These are phyloP conservation scores for Venturia aucupariae DNA, from an alignment of 2,329 filamentous ascomycete genomes.

Conservation along the genomic window DNA sequence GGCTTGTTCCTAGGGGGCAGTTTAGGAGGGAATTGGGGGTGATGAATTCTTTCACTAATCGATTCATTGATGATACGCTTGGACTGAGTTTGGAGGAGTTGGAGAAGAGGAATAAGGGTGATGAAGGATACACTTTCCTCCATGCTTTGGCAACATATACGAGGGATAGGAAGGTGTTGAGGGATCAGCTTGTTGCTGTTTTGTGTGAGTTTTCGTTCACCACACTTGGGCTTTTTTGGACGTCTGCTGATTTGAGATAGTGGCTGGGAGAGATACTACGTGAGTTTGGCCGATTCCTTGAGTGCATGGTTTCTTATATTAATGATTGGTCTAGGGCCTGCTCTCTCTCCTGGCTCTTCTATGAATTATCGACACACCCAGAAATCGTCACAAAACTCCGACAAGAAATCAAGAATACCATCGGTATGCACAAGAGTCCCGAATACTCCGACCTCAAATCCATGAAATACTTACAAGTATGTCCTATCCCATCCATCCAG, in stretches of 20 bases:
- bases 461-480: constrained; percentile 64
- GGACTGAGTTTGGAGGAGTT: constrained; percentile 62
- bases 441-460: constrained; percentile 76
- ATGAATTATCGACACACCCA: constrained; percentile 68
- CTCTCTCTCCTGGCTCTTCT: constrained; percentile 72
- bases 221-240: too few species aligned
- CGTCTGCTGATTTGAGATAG: constrained; percentile 18
- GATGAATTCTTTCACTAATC: constrained; percentile 67
- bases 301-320: too few species aligned
- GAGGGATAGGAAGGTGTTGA: constrained; percentile 55
- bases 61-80: constrained; percentile 68
- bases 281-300: neutral
- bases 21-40: constrained; percentile 57
- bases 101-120: constrained; percentile 60
- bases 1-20: constrained; percentile 51
- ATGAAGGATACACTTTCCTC: constrained; percentile 71
- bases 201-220: constrained; percentile 31
- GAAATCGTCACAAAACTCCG: constrained; percentile 59
- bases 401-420: constrained; percentile 56
- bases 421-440: constrained; percentile 51
- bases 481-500: neutral
- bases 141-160: constrained; percentile 78
- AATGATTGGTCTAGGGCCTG: constrained; percentile 38
- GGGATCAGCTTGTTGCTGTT: constrained; percentile 75
- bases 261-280: constrained; percentile 83